Base-by-base conservation (phyloP, 1,284 basidiomycete genomes). In the Naganishia albida region DNA sequence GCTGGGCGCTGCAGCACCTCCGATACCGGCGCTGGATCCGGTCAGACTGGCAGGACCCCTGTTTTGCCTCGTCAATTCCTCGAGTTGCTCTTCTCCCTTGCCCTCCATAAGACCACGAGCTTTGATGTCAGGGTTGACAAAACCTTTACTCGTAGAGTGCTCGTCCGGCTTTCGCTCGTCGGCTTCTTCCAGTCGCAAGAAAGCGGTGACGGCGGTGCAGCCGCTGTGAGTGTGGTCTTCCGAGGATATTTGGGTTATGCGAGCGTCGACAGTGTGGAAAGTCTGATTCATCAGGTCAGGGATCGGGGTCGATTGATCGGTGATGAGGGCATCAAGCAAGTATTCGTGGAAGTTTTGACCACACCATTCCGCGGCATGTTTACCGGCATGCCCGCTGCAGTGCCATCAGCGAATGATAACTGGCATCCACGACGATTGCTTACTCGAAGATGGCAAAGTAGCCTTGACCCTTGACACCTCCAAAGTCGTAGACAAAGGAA, bases 291-390 rank as follows among this genome's bases (percentile, higher is more conserved):
- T 85, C 53, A 94, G 76, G 73, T 97, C 94, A 2, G 94, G 94
- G 56, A 99, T 86, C 12, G 85, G 81, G 43, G 81, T 70, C 78
- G 69, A 70, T 42, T 74, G 74, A 15, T 70, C 68, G 20, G 72
- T 68, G 43, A 79, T 66, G n/a, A 81, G 69, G 2, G 78, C 78
- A 53, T 81, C 77, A 44, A 80, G 75, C 18, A 82, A 76, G 68
- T 78, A 79, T 74, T 93, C 86, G 76, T 98, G 93, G 80, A 99
- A 98, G 79, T 99, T 88, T 72, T 86, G 84, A 26, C 95, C 94
- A 79, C 96, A 99, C 94, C 94, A 99, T 77, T 99, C 96, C 23
- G 96, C 96, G 23, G 95, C 93, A 74, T 97, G 91, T 76, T 97
- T 98, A 23, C 96, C 96, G 0, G 96, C 96, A 75, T 99, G 96